phyloP scores from a whole-genome alignment of 1,284 basidiomycete species.

The Cryptococcus sp. region DNA sequence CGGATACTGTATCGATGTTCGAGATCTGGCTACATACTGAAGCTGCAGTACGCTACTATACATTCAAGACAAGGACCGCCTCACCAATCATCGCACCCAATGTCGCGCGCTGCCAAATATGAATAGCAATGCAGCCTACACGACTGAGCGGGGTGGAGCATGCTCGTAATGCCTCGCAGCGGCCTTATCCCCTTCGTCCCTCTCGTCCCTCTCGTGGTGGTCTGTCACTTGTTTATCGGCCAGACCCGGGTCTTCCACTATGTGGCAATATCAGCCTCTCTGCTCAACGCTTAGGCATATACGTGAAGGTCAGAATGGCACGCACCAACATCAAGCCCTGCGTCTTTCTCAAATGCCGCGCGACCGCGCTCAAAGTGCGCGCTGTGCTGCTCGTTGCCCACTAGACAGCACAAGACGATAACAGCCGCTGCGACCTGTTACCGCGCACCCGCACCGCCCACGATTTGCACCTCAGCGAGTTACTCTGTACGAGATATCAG shows the following conservation, averaged over 20 bases:
- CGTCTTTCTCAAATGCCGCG: constrained; percentile 74
- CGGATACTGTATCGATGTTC: too few species aligned
- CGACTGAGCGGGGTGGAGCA: too few species aligned
- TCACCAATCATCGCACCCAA: too few species aligned
- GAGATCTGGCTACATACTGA: too few species aligned
- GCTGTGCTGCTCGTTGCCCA: constrained; percentile 59
- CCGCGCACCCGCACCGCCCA: too few species aligned
- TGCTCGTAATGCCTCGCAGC: background rate
- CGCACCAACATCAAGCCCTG: constrained; percentile 40
- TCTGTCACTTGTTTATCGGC: too few species aligned
- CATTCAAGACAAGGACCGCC: too few species aligned
- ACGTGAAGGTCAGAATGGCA: background rate
- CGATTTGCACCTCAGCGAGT: background rate
- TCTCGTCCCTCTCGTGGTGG: background rate
- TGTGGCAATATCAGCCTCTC: background rate
- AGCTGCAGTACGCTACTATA: too few species aligned
- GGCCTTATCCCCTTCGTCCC: background rate
- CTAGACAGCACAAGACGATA: constrained; percentile 51
- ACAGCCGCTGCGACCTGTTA: constrained; percentile 12
- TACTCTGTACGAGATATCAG: background rate
- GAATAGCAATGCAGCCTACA: too few species aligned
- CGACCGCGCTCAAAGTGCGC: constrained; percentile 76
- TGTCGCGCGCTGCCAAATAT: too few species aligned
- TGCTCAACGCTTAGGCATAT: background rate
- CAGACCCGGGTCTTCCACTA: too few species aligned